Evolutionary conservation across 2,329 filamentous ascomycete species (phyloP), one percentile per base, ranked within the genome.

Genomic region (Cryphonectria naterciae): DNA sequence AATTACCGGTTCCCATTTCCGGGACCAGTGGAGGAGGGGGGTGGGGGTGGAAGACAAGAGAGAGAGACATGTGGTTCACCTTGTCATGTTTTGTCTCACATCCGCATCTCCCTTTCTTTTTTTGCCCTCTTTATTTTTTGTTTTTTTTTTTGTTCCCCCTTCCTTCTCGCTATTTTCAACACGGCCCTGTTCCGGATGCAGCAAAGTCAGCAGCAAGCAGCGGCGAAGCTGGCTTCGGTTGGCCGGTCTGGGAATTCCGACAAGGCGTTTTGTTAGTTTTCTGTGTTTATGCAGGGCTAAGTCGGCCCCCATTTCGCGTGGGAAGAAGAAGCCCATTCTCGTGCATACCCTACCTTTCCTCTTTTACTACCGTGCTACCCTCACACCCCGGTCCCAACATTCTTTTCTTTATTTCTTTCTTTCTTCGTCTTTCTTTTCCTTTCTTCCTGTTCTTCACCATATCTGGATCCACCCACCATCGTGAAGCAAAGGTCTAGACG

Each of bases 131-230:
- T 5, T 7, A 11, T 7, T 49, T 49, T n/a, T 49, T 46, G 17
- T 46, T 46, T 4, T 46, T 46, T 17, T 22, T 46, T 19, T 46
- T 19, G 11, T 46, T 46, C 10, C 43, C 19, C 15, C n/a, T 25
- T 56, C 25, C 13, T n/a, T 22, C 8, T 22, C 46, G 10, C 8
- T 39, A 39, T 19, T n/a, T n/a, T n/a, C 17, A 25, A 19, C 25
- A 32, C 54, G 54, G 54, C 28, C 25, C 46, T 54, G 62, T 37
- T 61, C 58, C 58, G 58, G 58, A 52, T 37, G 32, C 46, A 37
- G 22, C 46, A 37, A 41, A 3, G 25, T 49, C 4, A 43, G 15
- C 15, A 43, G 41, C 39, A 13, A 11, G 19, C 17, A 13, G 43
- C 17, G 19, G 43, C 19, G 37, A 37, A 22, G 41, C 17, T 39